Base-by-base conservation (phyloP, 2,329 filamentous ascomycete species). In the Penicillium freii region DNA sequence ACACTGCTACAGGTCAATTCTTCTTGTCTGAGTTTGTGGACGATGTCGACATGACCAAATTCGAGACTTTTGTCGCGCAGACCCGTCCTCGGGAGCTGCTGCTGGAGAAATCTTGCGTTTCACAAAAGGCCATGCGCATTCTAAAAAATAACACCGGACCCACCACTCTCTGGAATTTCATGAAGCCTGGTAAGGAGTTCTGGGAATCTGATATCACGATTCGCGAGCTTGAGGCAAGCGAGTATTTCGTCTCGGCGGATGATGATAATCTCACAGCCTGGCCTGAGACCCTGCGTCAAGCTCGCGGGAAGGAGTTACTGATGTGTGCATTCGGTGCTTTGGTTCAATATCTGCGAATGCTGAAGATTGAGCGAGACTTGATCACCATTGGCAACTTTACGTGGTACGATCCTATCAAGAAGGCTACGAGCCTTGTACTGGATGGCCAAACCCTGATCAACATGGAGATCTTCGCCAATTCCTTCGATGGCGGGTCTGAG, bases 371-470 rank as follows among this genome's bases (percentile, higher is more conserved):
- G 71, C 85, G 87, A 19, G 91, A 90, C 55, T 80, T 97, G 7
- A 81, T 99, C 42, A 95, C 91, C 0, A 89, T 97, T 65, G 89
- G 90, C 62, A 96, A 95, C 71, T 97, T 99, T 70, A 84, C 87
- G 51, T 88, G 87, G 82, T 99, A 99, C 73, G 92, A 89, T 70
- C 94, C 94, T 0, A 97, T 99, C 51, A 89, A 89, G 69, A 96
- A 97, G 71, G 83, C 87, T 1, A 91, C 92, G 13, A 97, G 91
- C 31, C 79, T 99, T 44, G 89, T 99, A 10, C 82, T 99, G 1
- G 94, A 99, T 67, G 94, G 94, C 0, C 94, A 99, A 72, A 97
- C 92, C 23, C 81, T 99, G 66, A 95, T 96, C 80, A 99, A 99
- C 69, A 86, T 99, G n/a, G 94, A 99, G 72, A 85, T 99, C 5